These are phyloP conservation scores for Cucurbita ficifolia DNA, from an alignment of 306 rosid species.

Conservation along the genomic window DNA sequence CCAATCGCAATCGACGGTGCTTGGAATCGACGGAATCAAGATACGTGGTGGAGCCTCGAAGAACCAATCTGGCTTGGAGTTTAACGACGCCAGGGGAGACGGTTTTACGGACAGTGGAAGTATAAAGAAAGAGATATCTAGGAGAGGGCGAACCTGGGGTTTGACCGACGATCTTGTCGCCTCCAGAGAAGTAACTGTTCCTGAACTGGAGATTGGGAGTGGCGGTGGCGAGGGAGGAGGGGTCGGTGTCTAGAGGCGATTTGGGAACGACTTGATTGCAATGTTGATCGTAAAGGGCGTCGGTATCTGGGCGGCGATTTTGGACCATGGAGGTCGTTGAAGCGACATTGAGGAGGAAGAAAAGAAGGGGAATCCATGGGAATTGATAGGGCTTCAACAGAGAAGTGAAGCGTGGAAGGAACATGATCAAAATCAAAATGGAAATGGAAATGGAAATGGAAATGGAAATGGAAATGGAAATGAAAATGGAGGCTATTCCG, in stretches of 20 bases:
- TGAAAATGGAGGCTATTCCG: neutral
- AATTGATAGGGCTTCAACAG: neutral
- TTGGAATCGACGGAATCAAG: neutral
- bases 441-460: neutral
- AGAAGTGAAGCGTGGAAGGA: neutral
- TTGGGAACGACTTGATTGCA: conserved; percentile 44
- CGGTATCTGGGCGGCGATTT: neutral
- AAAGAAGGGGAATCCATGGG: conserved; percentile 3
- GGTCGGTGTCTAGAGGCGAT: neutral
- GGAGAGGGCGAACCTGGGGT: neutral
- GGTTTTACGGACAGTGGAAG: conserved; percentile 12
- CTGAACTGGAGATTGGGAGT: conserved; percentile 15
- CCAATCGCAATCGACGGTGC: conserved; percentile 21
- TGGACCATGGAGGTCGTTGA: neutral
- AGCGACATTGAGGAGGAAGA: conserved; percentile 11
- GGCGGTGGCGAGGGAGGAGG: neutral
- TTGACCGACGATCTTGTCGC: conserved; percentile 29
- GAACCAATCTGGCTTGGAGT: conserved; percentile 22
- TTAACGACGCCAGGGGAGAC: conserved; percentile 15
- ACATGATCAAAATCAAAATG: neutral
- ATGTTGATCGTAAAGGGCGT: conserved; percentile 22
- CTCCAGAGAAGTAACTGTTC: conserved; percentile 45
- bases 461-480: no score
- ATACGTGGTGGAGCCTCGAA: conserved; percentile 9
- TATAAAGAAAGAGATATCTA: conserved; percentile 15